A percentile compares a stretch with the other conserved stretches of the same genome.
Conservation (phyloP, 352 stramenopile species). For the Phytophthora hybrid region DNA sequence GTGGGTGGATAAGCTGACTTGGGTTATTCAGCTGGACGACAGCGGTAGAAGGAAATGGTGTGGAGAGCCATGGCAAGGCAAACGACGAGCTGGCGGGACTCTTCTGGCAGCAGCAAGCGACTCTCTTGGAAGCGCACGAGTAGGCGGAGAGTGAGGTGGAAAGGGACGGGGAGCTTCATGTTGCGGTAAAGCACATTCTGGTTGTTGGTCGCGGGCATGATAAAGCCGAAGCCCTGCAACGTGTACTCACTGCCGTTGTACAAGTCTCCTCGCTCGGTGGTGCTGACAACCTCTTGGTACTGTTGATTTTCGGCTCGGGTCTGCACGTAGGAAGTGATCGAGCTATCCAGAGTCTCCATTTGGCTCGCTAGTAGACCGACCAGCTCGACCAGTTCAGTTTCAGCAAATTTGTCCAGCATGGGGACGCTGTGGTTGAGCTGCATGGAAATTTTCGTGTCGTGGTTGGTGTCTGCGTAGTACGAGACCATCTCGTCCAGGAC, state of each 20-base stretch:
- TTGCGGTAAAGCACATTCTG: conserved; percentile 65
- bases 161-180: conserved; percentile 58
- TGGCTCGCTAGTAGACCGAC: conserved; percentile 31
- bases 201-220: conserved; percentile 62
- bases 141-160: conserved; percentile 62
- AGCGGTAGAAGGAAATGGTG: conserved; percentile 64
- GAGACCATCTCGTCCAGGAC: conserved; percentile 45
- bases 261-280: conserved; percentile 36
- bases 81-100: conserved; percentile 57
- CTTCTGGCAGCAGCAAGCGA: conserved; percentile 52
- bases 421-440: conserved; percentile 29
- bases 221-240: conserved; percentile 64
- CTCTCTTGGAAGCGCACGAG: conserved; percentile 71
- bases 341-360: conserved; percentile 38
- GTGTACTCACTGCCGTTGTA: conserved; percentile 69
- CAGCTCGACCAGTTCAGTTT: conserved; percentile 47
- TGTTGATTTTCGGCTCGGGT: conserved; percentile 42
- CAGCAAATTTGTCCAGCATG: conserved; percentile 41
- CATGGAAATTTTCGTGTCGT: conserved; percentile 42
- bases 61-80: conserved; percentile 62
- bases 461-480: conserved; percentile 54
- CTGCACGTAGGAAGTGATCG: conserved; percentile 41
- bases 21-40: conserved; percentile 24
- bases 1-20: too few species aligned
- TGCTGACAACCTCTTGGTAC: conserved; percentile 51